Evolutionary conservation across 164 flowering plant species (phyloP), one percentile per base, ranked within the genome.

Genomic region (Vitis cinerea): DNA sequence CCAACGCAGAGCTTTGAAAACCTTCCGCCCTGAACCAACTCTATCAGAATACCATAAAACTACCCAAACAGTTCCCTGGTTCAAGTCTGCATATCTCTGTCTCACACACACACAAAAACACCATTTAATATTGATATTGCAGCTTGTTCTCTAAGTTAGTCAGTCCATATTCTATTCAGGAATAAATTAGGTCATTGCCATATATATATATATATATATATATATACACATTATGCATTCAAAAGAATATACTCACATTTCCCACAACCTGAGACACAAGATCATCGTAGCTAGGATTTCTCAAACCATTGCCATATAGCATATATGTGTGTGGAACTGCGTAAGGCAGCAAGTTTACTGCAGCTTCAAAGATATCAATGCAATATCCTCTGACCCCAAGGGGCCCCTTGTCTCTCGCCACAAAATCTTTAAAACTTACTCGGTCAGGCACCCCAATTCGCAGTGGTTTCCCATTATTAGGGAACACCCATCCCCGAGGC

Each of bases 401-500:
- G 9, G 92, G 81, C 16, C 77, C 78, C 12, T 73, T 75, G n/a
- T 78, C 91, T 68, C 84, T 81, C 0, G 76, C 37, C 51, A 88
- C 92, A 83, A 90, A 89, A 17, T 88, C 88, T 57, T 81, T 76
- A 61, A 80, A 94, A 64, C 85, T 84, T 17, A 83, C 88, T 58
- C 98, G 82, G 68, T 86, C 69, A 4, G 98, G 98, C 47, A 92
- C 90, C 12, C 79, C 97, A 70, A 94, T 89, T 47, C 85, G 77
- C 47, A 94, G 72, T 15, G 93, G 88, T 77, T 77, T 80, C 59
- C 94, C 97, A 72, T 88, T 94, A 83, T 92, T 79, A 1, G 98
- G 97, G 70, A 94, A 90, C 49, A 92, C 97, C 98, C 98, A 94
- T 48, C 98, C 98, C 17, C 91, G 85, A 59, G 98, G 98, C 58